Base-by-base conservation (phyloP, 1,284 basidiomycete genomes). In the Apiotrichum sp. region DNA sequence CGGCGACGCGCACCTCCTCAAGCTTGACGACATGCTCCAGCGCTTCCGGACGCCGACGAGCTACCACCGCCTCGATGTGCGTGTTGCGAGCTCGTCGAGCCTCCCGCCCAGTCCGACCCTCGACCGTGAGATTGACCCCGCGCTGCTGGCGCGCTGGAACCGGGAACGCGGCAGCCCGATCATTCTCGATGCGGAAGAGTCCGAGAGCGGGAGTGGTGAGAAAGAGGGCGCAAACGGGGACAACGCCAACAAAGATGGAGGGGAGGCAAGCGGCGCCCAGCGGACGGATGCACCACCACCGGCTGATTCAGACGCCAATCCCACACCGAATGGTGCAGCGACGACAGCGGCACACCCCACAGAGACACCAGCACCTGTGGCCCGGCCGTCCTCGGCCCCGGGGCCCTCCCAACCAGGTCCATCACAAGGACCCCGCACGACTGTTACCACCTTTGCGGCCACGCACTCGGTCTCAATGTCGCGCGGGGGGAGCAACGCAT, bases 31-130 rank as follows among this genome's bases (percentile, higher is more conserved):
- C 47, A 61, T 73, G 16, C 61, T 73, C 11, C 59, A 64, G 31
- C 49, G 66, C 13, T 71, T 63, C 48, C 57, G 63, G 3, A 71
- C 70, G 13, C 69, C 70, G 6, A 61, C 56, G 43, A 65, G 64
- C 39, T 71, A 71, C 53, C 70, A 72, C 51, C 53, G 68, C 6
- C 52, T 70, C 33, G 70, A 72, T 56, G 59, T 66, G 7, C 55
- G 71, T 22, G 33, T 67, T 10, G 60, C 70, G 9, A 56, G 59
- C 14, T 67, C 63, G 50, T 64, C 62, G 3, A 68, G 70, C 50
- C 46, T 73, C 10, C 68, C 68, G 8, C 59, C 60, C 4, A 50
- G 47, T 4, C 50, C 50, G 9, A 11, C 50, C 7, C 32, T 11
- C 31, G 42, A 45, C 13, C 33, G 3, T 2, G 47, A 50, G 4